Evolutionary conservation across 306 rosid genomes (phyloP).

Genomic region (Chamaecrista fasciculata): DNA sequence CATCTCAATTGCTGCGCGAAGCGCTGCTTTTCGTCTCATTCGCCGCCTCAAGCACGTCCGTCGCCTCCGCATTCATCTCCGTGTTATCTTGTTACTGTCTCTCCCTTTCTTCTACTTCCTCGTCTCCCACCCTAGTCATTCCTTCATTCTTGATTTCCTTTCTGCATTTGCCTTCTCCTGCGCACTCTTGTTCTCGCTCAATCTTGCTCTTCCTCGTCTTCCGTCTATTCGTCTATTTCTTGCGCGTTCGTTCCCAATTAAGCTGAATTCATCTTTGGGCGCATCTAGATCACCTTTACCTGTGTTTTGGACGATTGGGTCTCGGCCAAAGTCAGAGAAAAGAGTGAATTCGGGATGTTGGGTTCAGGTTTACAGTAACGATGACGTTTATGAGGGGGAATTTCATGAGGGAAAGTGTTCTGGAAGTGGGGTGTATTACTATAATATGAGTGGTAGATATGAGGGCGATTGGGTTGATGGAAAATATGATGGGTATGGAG

Average conservation of each 20-base stretch:
- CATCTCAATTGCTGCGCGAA: constrained; percentile 38
- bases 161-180: constrained; percentile 50
- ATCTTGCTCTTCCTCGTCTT: constrained; percentile 47
- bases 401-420: constrained; percentile 54
- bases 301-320: constrained; percentile 65
- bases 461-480: constrained; percentile 93
- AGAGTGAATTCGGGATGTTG: constrained; percentile 47
- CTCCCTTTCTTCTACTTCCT: constrained; percentile 57
- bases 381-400: constrained; percentile 84
- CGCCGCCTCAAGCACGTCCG: constrained; percentile 11
- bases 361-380: constrained; percentile 62
- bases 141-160: constrained; percentile 46
- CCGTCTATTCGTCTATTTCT: constrained; percentile 50
- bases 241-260: constrained; percentile 39
- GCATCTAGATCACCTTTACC: constrained; percentile 34
- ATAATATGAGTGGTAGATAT: constrained; percentile 74
- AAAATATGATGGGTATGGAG: constrained; percentile 80
- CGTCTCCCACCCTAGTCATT: constrained; percentile 46
- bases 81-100: constrained; percentile 45
- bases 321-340: constrained; percentile 43
- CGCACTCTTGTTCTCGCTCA: constrained; percentile 50
- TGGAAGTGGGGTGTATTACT: constrained; percentile 84
- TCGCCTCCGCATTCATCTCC: constrained; percentile 44
- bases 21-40: constrained; percentile 36
- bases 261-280: constrained; percentile 33